Conservation (phyloP, 1,284 basidiomycete species). For the Gomphus bonarii region DNA sequence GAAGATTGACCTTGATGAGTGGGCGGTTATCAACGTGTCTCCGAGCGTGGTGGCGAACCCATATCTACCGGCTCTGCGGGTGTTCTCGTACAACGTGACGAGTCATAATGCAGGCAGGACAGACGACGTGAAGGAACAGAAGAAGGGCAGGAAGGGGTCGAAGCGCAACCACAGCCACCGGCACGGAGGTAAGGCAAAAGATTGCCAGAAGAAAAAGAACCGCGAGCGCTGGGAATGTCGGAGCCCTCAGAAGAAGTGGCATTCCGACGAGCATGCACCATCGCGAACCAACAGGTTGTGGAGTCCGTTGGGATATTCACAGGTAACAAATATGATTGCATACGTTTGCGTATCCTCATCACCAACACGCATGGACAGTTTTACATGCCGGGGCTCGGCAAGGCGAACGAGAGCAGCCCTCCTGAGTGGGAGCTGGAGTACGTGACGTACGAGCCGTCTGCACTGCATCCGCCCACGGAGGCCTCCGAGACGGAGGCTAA, state of each 20-base stretch:
- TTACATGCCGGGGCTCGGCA: slow-evolving; percentile 62
- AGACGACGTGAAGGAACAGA: slow-evolving; percentile 14
- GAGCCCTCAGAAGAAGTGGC: slow-evolving; percentile 40
- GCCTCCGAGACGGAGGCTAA: slow-evolving; percentile 18
- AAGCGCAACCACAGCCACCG: slow-evolving; percentile 32
- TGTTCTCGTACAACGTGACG: slow-evolving; percentile 75
- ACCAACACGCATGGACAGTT: slow-evolving; percentile 36
- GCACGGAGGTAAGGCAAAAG: slow-evolving; percentile 33
- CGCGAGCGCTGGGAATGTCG: slow-evolving; percentile 50
- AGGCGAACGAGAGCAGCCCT: slow-evolving; percentile 38
- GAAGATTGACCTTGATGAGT: slow-evolving; percentile 53
- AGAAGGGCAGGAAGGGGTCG: slow-evolving; percentile 19
- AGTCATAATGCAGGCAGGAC: slow-evolving; percentile 21
- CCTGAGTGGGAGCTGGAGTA: slow-evolving; percentile 75
- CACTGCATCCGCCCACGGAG: slow-evolving; percentile 24
- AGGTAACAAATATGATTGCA: slow-evolving; percentile 36
- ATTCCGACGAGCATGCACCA: slow-evolving; percentile 57
- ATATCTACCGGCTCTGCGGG: slow-evolving; percentile 72
- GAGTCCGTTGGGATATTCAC: slow-evolving; percentile 73
- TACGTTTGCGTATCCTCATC: background rate
- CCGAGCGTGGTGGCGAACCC: slow-evolving; percentile 83
- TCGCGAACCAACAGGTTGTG: slow-evolving; percentile 60
- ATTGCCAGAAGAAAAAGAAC: slow-evolving; percentile 43
- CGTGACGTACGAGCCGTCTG: slow-evolving; percentile 45
- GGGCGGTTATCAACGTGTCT: slow-evolving; percentile 66